phyloP scores from a whole-genome alignment of 768 basidiomycete species.

The Hysterangium stoloniferum region DNA sequence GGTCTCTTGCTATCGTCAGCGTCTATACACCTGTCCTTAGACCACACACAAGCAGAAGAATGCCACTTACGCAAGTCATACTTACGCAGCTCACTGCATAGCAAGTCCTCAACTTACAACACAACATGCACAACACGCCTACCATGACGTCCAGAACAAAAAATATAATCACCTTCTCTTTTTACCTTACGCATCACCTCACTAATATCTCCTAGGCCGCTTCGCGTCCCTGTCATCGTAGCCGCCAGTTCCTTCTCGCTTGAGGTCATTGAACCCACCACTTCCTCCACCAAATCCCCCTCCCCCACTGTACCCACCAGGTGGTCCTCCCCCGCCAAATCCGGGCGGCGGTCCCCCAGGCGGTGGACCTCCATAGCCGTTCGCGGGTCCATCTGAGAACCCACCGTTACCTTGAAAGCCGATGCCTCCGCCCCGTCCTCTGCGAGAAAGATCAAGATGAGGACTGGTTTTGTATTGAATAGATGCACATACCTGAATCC shows the following conservation, averaged over 20 bases:
- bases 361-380: conserved; percentile 33
- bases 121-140: conserved; percentile 3
- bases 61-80: not conserved
- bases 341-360: conserved; percentile 38
- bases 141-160: not conserved
- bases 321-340: conserved; percentile 22
- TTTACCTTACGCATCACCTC: conserved; percentile 16
- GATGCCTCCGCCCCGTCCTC: conserved; percentile 66
- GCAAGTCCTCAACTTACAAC: not conserved
- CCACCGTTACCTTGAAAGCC: conserved; percentile 60
- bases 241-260: conserved; percentile 68
- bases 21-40: too few relatives aligned
- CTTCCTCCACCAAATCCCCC: conserved; percentile 31
- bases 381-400: conserved; percentile 34
- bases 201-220: conserved; percentile 67
- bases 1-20: too few relatives aligned
- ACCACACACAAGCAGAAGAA: too few relatives aligned
- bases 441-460: conserved; percentile 25
- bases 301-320: too few relatives aligned
- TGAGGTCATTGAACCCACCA: conserved; percentile 49
- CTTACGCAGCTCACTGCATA: not conserved
- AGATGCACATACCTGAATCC: conserved; percentile 49
- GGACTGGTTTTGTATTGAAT: conserved; percentile 1
- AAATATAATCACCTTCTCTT: conserved; percentile 5
- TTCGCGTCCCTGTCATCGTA: conserved; percentile 79